Conservation (phyloP, 2,329 filamentous ascomycete species). For the Claviceps maximensis region DNA sequence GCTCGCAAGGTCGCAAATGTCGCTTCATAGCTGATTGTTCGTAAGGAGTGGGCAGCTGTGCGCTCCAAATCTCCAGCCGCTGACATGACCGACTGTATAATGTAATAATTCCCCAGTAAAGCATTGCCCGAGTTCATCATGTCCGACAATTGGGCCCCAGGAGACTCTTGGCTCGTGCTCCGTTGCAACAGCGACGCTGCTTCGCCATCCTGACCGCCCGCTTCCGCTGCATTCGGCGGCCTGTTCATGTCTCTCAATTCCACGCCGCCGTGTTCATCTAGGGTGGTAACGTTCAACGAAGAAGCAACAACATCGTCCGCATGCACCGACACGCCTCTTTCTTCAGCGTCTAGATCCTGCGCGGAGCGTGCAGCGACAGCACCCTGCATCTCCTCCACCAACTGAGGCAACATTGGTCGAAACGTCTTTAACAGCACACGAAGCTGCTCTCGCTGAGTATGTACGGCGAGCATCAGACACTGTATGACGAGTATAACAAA, state of each 20-base stretch:
- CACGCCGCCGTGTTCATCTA: conserved; percentile 28
- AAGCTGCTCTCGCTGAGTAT: conserved; percentile 45
- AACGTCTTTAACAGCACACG: conserved; percentile 33
- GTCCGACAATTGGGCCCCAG: conserved; percentile 29
- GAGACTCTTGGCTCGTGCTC: conserved; percentile 15
- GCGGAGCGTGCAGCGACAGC: conserved; percentile 14
- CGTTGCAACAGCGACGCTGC: conserved; percentile 15
- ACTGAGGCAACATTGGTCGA: conserved; percentile 18
- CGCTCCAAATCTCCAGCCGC: conserved; percentile 33
- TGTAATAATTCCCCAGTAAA: conserved; percentile 38
- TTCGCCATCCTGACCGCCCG: conserved; percentile 14
- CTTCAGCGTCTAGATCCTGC: conserved; percentile 44
- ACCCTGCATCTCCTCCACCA: conserved; percentile 13
- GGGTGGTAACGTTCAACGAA: conserved; percentile 14
- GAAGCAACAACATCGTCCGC: conserved; percentile 11
- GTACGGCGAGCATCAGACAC: conserved; percentile 50
- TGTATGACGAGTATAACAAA: conserved; percentile 42
- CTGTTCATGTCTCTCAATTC: conserved; percentile 27
- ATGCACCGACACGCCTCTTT: conserved; percentile 31
- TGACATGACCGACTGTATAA: conserved; percentile 34
- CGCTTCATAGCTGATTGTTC: conserved; percentile 40
- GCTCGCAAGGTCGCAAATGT: conserved; percentile 39
- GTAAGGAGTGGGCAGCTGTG: conserved; percentile 37
- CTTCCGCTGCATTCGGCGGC: conserved; percentile 12
- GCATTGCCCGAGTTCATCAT: conserved; percentile 42